phyloP scores from a whole-genome alignment of 202 grass and related monocot species.

The Elaeis oleifera region DNA sequence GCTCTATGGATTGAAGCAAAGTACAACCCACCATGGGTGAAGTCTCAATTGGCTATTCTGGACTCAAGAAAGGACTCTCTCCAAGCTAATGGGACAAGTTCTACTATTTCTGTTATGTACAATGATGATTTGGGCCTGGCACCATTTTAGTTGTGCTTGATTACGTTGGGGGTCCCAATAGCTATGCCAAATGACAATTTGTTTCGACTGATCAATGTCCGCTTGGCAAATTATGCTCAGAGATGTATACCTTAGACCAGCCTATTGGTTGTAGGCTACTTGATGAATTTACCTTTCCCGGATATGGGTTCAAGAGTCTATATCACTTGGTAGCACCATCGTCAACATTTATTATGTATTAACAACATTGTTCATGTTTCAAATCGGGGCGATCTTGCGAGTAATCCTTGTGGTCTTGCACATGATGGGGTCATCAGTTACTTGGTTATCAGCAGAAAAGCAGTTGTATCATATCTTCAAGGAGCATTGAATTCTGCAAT shows the following conservation, averaged over 20 bases:
- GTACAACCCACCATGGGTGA: conserved; percentile 79
- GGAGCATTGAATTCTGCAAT: no score
- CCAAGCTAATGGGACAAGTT: conserved; percentile 36
- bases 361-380: no score
- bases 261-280: no score
- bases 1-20: conserved; percentile 72
- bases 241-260: neutral
- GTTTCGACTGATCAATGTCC: neutral
- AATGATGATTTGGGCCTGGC: conserved; percentile 36
- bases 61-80: conserved; percentile 72
- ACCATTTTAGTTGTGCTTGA: conserved; percentile 8
- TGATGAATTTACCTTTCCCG: no score
- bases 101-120: conserved; percentile 49
- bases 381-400: no score
- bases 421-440: no score
- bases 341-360: no score
- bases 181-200: conserved; percentile 1
- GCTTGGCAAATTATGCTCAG: neutral
- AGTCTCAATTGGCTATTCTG: conserved; percentile 66
- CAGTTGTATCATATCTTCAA: no score
- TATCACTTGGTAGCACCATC: no score
- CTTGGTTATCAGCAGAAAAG: no score
- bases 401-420: no score
- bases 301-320: no score
- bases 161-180: neutral